A percentile compares a stretch with the other conserved stretches of the same genome.
Evolutionary conservation across 2,329 filamentous ascomycete genomes (phyloP).

Genomic region (Calonectria pteridis): DNA sequence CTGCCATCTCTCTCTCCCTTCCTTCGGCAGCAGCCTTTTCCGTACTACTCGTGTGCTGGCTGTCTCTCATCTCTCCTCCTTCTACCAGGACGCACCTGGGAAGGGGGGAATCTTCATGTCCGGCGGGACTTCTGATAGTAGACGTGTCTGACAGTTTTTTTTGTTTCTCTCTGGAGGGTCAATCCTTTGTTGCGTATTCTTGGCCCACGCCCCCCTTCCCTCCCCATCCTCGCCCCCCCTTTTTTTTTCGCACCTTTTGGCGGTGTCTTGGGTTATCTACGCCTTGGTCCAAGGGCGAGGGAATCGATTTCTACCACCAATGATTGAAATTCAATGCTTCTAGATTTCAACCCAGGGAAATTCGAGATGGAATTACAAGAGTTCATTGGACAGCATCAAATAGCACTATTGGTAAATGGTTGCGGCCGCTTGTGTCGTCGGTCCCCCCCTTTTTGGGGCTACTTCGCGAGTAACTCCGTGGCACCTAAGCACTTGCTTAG

Average conservation of each 20-base stretch:
- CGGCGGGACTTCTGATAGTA: background rate
- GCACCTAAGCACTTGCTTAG: background rate
- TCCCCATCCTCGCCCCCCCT: background rate
- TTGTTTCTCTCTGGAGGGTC: background rate
- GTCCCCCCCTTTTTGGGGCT: background rate
- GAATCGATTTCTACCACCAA: background rate
- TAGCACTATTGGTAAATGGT: constrained; percentile 1
- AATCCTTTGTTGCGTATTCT: background rate
- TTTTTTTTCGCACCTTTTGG: background rate
- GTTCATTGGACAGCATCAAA: constrained; percentile 1
- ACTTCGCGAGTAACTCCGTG: background rate
- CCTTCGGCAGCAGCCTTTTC: background rate
- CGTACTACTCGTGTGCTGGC: background rate
- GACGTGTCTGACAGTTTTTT: background rate
- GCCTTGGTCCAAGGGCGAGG: background rate
- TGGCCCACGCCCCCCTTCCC: background rate
- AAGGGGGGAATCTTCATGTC: background rate
- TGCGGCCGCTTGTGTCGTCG: background rate
- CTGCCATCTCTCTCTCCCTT: background rate
- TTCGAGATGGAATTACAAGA: background rate
- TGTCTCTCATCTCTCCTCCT: background rate
- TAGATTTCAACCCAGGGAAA: background rate
- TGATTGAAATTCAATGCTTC: background rate
- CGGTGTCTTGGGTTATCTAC: background rate
- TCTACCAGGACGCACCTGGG: background rate